phyloP scores from a whole-genome alignment of 805 yeast species.

The Candida chilensis region DNA sequence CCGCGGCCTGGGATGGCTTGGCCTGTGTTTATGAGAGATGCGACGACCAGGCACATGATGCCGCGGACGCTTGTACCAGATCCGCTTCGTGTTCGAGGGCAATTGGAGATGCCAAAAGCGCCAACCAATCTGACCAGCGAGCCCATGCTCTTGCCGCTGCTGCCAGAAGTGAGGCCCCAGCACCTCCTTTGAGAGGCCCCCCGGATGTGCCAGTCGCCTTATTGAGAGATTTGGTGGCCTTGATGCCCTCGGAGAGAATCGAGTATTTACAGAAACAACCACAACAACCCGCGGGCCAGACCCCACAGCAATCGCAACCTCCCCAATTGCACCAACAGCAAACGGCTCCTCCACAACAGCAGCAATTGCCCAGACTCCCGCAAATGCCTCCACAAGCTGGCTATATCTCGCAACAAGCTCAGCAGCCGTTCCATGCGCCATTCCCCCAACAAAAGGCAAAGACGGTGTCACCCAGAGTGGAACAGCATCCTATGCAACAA shows the following conservation, averaged over 20 bases:
- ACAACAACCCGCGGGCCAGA: slow-evolving; percentile 6
- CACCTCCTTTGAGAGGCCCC: slow-evolving; percentile 34
- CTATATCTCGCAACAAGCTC: slow-evolving; percentile 1
- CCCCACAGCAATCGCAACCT: slow-evolving; percentile 8
- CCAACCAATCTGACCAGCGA: slow-evolving; percentile 31
- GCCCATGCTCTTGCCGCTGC: slow-evolving; percentile 32
- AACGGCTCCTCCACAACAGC: slow-evolving; percentile 4
- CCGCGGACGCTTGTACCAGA: slow-evolving; percentile 48
- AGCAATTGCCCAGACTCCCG: slow-evolving; percentile 4
- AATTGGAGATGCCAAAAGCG: slow-evolving; percentile 33
- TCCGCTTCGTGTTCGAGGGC: slow-evolving; percentile 40
- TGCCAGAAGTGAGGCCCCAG: slow-evolving; percentile 30
- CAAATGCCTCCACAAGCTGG: slow-evolving; percentile 6
- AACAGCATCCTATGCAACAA: slow-evolving; percentile 4
- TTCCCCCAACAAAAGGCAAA: slow-evolving; percentile 1
- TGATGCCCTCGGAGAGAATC: slow-evolving; percentile 29
- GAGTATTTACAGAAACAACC: slow-evolving; percentile 11
- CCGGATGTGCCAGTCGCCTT: slow-evolving; percentile 36
- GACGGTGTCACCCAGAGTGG: too few relatives aligned
- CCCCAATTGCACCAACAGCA: slow-evolving; percentile 9
- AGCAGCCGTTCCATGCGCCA: slow-evolving; percentile 2
- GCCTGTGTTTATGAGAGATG: slow-evolving; percentile 56
- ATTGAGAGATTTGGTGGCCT: slow-evolving; percentile 31
- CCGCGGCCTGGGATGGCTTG: slow-evolving; percentile 59
- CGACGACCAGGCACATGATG: slow-evolving; percentile 50